A percentile compares a stretch with the other conserved stretches of the same genome.
These are phyloP conservation scores for Boletus albobrunnescens DNA, from an alignment of 1,284 basidiomycete genomes.

Conservation along the genomic window DNA sequence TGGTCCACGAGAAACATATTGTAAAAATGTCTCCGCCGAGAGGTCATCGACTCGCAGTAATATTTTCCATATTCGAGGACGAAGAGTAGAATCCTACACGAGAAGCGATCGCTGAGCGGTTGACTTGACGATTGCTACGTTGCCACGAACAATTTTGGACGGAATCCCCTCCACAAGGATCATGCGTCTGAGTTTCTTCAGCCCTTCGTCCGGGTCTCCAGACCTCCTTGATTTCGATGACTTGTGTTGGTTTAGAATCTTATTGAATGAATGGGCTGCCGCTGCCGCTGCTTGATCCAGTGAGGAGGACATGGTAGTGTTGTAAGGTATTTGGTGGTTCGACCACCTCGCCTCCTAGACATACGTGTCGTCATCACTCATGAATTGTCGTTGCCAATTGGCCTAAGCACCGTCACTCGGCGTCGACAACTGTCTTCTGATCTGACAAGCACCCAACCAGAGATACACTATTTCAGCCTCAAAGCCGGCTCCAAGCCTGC, in stretches of 20 bases:
- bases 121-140: background rate
- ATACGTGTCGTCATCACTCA: background rate
- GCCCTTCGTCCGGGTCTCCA: constrained; percentile 71
- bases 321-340: constrained; percentile 6
- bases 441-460: constrained; percentile 13
- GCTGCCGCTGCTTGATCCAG: constrained; percentile 33
- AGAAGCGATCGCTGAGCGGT: constrained; percentile 4
- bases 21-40: constrained; percentile 71
- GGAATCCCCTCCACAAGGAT: constrained; percentile 89
- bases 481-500: background rate
- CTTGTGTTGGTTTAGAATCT: constrained; percentile 68
- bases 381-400: constrained; percentile 2
- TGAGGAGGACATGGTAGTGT: constrained; percentile 27
- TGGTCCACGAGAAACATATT: constrained; percentile 80
- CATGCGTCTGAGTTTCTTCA: constrained; percentile 76
- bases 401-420: background rate
- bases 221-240: constrained; percentile 59
- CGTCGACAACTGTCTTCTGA: background rate
- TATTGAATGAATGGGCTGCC: constrained; percentile 71
- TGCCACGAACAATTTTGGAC: constrained; percentile 49
- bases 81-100: constrained; percentile 64
- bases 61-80: constrained; percentile 89
- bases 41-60: constrained; percentile 78
- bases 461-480: constrained; percentile 14
- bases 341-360: background rate